Conservation (phyloP, 306 rosid species). For the Prunus padus region DNA sequence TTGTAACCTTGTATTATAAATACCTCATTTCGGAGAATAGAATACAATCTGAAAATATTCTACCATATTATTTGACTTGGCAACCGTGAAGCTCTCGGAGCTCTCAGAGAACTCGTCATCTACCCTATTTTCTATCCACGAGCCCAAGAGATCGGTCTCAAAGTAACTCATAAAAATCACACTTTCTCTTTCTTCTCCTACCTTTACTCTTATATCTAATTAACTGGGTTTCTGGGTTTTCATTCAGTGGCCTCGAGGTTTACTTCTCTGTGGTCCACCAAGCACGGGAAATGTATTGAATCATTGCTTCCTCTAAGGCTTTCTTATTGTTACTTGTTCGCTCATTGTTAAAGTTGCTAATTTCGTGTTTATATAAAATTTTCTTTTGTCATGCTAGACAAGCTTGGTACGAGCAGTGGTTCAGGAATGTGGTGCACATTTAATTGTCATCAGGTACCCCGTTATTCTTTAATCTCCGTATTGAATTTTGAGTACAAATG, state of each 20-base stretch:
- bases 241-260: slow-evolving; percentile 82
- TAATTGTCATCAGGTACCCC: slow-evolving; percentile 62
- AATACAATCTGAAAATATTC: too few species aligned
- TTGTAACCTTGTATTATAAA: too few species aligned
- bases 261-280: slow-evolving; percentile 86
- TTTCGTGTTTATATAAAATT: too few species aligned
- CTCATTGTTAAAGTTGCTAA: neutral
- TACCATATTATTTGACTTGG: too few species aligned
- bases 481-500: neutral
- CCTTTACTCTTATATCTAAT: neutral
- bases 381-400: slow-evolving; percentile 50
- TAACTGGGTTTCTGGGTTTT: slow-evolving; percentile 24
- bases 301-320: neutral
- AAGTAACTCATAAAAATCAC: too few species aligned
- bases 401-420: slow-evolving; percentile 90
- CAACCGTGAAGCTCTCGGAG: too few species aligned
- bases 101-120: too few species aligned
- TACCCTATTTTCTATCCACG: too few species aligned
- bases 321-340: slow-evolving; percentile 10
- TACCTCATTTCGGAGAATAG: too few species aligned
- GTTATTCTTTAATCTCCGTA: neutral
- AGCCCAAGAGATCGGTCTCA: too few species aligned
- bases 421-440: slow-evolving; percentile 75
- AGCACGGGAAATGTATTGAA: slow-evolving; percentile 81
- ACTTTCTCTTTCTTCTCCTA: too few species aligned